A percentile compares a stretch with the other conserved stretches of the same genome.
Evolutionary conservation across 192 early-diverging fungal genomes (phyloP).

Genomic region (Coemansia furcata): DNA sequence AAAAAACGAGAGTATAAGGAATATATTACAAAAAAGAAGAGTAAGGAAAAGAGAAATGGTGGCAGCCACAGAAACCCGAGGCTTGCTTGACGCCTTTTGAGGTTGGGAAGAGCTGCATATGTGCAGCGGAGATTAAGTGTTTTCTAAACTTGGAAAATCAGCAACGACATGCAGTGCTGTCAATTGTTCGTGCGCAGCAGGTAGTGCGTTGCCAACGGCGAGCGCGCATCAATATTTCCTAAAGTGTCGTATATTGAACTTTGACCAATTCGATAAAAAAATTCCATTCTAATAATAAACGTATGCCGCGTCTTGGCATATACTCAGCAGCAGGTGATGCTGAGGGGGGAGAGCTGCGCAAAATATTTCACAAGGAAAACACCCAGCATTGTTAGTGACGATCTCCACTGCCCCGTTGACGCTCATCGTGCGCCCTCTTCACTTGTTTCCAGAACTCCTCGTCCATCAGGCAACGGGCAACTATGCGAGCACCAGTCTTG

Average conservation of each 20-base stretch:
- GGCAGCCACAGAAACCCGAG: not conserved
- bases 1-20: not conserved
- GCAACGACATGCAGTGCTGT: not conserved
- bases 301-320: not conserved
- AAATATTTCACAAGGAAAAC: not conserved
- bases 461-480: slow-evolving; percentile 52
- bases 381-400: not conserved
- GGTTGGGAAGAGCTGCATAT: not conserved
- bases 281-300: not conserved
- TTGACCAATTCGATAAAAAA: not conserved
- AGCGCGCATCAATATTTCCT: not conserved
- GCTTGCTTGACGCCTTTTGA: not conserved
- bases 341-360: not conserved
- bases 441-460: slow-evolving; percentile 50
- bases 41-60: not conserved
- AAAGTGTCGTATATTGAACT: not conserved
- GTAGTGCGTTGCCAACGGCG: not conserved
- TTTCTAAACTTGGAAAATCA: not conserved
- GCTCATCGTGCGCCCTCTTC: slow-evolving; percentile 12
- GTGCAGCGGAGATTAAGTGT: not conserved
- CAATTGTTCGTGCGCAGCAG: not conserved
- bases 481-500: slow-evolving; percentile 51
- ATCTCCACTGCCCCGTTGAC: not conserved
- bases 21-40: not conserved
- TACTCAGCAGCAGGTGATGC: not conserved